Percentiles rank a stretch among this genome's conserved stretches.
Evolutionary conservation across 768 basidiomycete genomes (phyloP).

Genomic region (Exidia glandulosa): DNA sequence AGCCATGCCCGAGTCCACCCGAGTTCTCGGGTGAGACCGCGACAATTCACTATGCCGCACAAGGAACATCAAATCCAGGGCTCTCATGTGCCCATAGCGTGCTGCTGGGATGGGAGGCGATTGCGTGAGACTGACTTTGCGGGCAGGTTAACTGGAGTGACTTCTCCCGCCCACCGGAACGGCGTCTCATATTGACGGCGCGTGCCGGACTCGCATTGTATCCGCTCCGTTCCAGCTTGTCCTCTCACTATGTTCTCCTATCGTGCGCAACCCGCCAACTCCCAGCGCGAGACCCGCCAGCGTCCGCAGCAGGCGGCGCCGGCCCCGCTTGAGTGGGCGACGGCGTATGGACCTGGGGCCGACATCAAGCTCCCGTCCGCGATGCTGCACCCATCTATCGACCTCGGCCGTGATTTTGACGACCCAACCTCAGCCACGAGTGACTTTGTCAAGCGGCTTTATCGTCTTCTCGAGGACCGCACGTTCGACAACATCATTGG

Average conservation of each 20-base stretch:
- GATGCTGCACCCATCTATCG: background rate
- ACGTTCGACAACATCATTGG: conserved; percentile 61
- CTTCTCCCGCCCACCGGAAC: too few relatives aligned
- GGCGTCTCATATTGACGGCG: too few relatives aligned
- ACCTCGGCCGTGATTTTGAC: background rate
- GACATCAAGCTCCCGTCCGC: background rate
- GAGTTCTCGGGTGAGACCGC: background rate
- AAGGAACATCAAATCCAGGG: too few relatives aligned
- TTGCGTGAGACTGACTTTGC: too few relatives aligned
- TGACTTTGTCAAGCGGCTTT: conserved; percentile 87
- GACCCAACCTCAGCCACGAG: conserved; percentile 38
- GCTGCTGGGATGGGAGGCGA: too few relatives aligned
- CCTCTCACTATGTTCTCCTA: background rate
- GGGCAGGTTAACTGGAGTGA: too few relatives aligned
- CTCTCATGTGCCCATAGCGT: too few relatives aligned
- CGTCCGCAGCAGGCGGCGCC: background rate
- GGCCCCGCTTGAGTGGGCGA: background rate
- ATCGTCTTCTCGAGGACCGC: conserved; percentile 63
- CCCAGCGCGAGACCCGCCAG: background rate
- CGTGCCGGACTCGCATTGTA: too few relatives aligned
- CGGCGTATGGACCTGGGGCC: background rate
- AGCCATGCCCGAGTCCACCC: background rate
- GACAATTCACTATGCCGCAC: too few relatives aligned
- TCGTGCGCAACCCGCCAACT: background rate
- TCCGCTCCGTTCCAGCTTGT: too few relatives aligned